These are phyloP conservation scores for Scheffersomyces quercinus DNA, from an alignment of 1,139 yeast species.

Conservation along the genomic window DNA sequence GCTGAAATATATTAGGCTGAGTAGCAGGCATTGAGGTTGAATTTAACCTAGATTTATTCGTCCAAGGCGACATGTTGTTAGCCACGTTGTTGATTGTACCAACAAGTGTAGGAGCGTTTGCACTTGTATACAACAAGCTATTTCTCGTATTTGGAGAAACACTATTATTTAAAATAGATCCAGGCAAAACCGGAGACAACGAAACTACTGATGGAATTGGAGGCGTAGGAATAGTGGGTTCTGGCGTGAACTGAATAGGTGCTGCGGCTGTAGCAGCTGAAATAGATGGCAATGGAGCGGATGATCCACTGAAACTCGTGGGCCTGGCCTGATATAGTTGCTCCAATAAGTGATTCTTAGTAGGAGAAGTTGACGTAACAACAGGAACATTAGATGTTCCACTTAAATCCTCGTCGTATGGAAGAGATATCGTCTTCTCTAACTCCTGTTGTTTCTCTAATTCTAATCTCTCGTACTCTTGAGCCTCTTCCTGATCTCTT, in stretches of 20 bases:
- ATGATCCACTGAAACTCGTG: slow-evolving; percentile 22
- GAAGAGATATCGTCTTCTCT: not conserved
- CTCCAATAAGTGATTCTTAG: slow-evolving; percentile 33
- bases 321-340: slow-evolving; percentile 38
- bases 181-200: not conserved
- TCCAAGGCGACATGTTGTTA: slow-evolving; percentile 16
- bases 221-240: not conserved
- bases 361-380: slow-evolving; percentile 11
- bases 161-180: not conserved
- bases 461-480: slow-evolving; percentile 33
- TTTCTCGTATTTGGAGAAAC: not conserved
- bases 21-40: slow-evolving; percentile 5
- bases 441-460: slow-evolving; percentile 28
- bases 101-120: not conserved
- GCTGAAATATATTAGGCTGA: slow-evolving; percentile 6
- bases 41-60: slow-evolving; percentile 13
- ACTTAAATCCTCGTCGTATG: not conserved
- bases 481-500: slow-evolving; percentile 16
- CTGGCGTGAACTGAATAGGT: slow-evolving; percentile 8
- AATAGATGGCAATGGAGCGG: slow-evolving; percentile 21
- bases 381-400: not conserved
- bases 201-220: slow-evolving; percentile 4
- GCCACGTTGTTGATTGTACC: not conserved
- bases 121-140: slow-evolving; percentile 5
- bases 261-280: slow-evolving; percentile 21